Evolutionary conservation across 371 early-diverging fungal genomes (phyloP), one percentile per base, ranked within the genome.

Genomic region (Saksenaea oblongispora): DNA sequence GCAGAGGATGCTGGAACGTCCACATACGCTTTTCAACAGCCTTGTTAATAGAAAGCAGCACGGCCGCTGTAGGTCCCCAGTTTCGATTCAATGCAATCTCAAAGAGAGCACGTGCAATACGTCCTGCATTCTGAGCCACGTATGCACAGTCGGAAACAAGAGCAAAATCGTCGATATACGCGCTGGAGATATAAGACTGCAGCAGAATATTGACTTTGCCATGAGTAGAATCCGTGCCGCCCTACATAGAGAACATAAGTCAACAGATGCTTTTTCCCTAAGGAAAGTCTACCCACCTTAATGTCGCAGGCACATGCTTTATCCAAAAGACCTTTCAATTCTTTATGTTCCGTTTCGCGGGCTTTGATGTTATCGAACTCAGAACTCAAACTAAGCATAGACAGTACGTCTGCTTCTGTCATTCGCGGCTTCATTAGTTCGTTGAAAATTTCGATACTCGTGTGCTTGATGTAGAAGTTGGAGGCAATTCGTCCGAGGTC

Each of bases 71-170:
- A 1, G 94, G 92, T 0, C 95, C 93, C 96, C 96, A 97, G 70
- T 89, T 89, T 26, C 97, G 82, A 63, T 92, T 91, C 15, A 97
- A 63, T 0, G 95, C 93, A 62, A 98, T 93, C 66, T 99, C 97
- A 75, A 98, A 98, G 54, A 98, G 66, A 1, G 98, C 97, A 17
- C 98, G 89, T n/a, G 96, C 82, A 58, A 99, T 92, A 64, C 99
- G 91, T 0, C 90, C 90, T 0, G 94, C 91, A 71, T 96, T 98
- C 71, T 97, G 96, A 8, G 93, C 90, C 8, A 99, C 93, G 69
- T 96, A 98, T 0, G 90, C 91, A 42, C 88, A 83, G 71, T 99
- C 99, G 0, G 97, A 94, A 1, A 95, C 89, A 35, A 98, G 80
- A 0, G 97, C 92, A 83, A 97, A 98, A 66, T 95, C 96, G 31